Percentiles rank a stretch among this genome's conserved stretches.
phyloP scores from a whole-genome alignment of 257 asterid genomes.

The Nicotiana tomentosiformis region DNA sequence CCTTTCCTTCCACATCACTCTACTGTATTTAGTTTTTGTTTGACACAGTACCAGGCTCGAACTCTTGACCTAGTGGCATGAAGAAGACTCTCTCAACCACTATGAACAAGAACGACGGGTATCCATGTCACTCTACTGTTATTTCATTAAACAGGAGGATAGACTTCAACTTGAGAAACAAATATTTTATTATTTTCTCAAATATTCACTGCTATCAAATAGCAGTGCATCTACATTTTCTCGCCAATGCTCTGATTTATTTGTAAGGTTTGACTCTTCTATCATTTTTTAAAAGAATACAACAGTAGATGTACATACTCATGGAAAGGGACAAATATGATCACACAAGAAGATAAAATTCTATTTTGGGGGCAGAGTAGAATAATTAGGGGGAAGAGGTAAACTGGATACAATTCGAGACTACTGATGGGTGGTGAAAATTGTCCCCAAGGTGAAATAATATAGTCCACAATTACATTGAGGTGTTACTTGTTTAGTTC shows the following conservation, averaged over 20 bases:
- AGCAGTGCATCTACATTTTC: neutral
- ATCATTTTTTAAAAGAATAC: no score
- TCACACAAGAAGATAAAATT: neutral
- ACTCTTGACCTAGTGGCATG: no score
- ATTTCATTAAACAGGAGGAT: neutral
- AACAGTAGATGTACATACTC: no score
- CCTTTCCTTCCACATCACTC: neutral
- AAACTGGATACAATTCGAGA: neutral
- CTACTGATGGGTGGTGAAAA: neutral
- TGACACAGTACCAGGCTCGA: no score
- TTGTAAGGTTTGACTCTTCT: neutral
- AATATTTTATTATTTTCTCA: neutral
- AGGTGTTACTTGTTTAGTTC: neutral
- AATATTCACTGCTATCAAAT: neutral
- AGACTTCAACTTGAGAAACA: neutral
- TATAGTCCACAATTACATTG: neutral
- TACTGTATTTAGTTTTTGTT: neutral
- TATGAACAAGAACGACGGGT: no score
- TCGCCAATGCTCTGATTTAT: neutral
- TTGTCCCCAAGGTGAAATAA: neutral
- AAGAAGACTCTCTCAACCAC: no score
- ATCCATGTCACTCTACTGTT: neutral
- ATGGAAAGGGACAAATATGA: no score
- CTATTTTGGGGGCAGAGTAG: neutral
- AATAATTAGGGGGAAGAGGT: neutral